Conservation (phyloP, 495 filamentous ascomycete genomes). For the Aspergillus ellipticus region DNA sequence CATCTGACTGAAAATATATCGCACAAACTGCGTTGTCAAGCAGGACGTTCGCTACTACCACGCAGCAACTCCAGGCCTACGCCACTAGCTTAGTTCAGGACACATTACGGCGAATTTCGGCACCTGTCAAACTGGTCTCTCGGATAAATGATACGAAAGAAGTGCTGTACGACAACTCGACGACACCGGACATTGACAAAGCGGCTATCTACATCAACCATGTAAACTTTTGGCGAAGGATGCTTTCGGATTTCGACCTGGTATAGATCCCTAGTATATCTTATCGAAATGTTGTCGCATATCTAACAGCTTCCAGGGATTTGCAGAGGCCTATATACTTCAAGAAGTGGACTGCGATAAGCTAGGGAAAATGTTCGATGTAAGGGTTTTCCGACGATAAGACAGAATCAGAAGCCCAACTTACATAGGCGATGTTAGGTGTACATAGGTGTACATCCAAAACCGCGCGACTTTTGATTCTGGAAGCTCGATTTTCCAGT, state of each 20-base stretch:
- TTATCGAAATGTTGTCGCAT: background rate
- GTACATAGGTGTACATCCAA: constrained; percentile 15
- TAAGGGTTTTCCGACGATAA: constrained; percentile 14
- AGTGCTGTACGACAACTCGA: background rate
- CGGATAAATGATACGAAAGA: background rate
- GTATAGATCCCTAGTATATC: background rate
- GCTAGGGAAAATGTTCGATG: constrained; percentile 57
- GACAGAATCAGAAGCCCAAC: no score
- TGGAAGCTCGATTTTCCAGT: constrained; percentile 1
- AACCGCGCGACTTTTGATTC: constrained; percentile 6
- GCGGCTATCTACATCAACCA: constrained; percentile 6
- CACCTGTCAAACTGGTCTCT: background rate
- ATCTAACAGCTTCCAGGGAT: constrained; percentile 37
- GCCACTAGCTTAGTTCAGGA: background rate
- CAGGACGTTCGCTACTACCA: background rate
- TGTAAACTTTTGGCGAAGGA: constrained; percentile 6
- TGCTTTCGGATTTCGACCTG: constrained; percentile 8
- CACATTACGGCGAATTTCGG: background rate
- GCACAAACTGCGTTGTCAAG: background rate
- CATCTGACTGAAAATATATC: background rate
- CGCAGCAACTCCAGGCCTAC: background rate
- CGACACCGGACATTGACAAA: background rate
- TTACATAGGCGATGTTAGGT: background rate
- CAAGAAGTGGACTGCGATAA: constrained; percentile 61
- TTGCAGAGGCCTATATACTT: constrained; percentile 69